These are phyloP conservation scores for Astraeus odoratus DNA, from an alignment of 768 basidiomycete genomes.

Conservation along the genomic window DNA sequence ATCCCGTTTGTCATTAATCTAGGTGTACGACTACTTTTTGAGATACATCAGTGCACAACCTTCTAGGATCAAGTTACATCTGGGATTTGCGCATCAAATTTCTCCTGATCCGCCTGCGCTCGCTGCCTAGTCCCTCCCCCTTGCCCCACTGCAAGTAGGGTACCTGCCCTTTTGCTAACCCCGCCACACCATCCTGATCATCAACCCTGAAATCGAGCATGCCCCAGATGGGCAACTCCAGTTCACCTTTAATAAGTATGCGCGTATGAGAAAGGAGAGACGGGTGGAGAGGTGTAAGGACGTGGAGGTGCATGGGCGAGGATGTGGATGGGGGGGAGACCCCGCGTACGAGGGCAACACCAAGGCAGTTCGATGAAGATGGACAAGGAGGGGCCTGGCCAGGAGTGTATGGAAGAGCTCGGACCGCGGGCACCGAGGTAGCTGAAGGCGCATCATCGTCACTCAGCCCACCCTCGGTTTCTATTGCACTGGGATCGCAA, in stretches of 20 bases:
- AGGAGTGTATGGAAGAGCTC: conserved; percentile 51
- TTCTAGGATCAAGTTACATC: conserved; percentile 31
- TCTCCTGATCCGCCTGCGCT: conserved; percentile 65
- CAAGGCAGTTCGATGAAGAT: conserved; percentile 55
- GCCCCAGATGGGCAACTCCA: conserved; percentile 83
- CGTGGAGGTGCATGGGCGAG: conserved; percentile 45
- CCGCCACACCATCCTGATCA: conserved; percentile 38
- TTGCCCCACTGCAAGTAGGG: conserved; percentile 81
- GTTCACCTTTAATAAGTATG: conserved; percentile 71
- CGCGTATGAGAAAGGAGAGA: conserved; percentile 30
- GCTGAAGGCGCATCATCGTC: background rate
- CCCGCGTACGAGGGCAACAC: conserved; percentile 70
- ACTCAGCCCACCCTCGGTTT: background rate
- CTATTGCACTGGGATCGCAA: conserved; percentile 25
- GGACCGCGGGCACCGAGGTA: background rate
- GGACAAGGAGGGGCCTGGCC: conserved; percentile 50
- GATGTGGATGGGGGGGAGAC: conserved; percentile 19
- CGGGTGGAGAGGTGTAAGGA: conserved; percentile 74
- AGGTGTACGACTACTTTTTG: background rate
- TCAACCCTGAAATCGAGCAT: conserved; percentile 65
- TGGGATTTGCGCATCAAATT: conserved; percentile 85
- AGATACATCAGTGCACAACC: background rate
- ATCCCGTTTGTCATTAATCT: background rate
- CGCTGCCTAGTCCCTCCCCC: conserved; percentile 63
- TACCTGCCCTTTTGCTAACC: conserved; percentile 45